Percentiles rank a stretch among this genome's conserved stretches.
These are phyloP conservation scores for Pichia sp. DNA, from an alignment of 1,139 yeast genomes.

Conservation along the genomic window DNA sequence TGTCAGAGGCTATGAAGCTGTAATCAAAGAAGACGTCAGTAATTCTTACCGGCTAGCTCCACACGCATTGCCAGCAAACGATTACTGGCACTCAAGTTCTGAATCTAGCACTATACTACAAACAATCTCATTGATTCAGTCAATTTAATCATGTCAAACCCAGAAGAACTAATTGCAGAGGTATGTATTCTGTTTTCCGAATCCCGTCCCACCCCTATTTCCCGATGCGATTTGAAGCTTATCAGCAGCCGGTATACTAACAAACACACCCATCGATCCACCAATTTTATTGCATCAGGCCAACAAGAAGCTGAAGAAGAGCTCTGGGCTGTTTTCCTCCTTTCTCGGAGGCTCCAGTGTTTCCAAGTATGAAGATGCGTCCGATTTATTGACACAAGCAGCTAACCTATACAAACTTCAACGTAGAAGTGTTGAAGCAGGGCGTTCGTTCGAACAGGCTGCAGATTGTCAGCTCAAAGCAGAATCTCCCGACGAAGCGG, in stretches of 20 bases:
- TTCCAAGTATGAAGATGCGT: constrained; percentile 80
- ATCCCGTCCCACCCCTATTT: not conserved
- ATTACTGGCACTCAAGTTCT: not conserved
- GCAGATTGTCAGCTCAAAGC: constrained; percentile 74
- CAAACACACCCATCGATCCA: not conserved
- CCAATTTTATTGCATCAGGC: constrained; percentile 39
- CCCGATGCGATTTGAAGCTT: not conserved
- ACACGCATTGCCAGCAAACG: too few relatives aligned
- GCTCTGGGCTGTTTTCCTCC: constrained; percentile 62
- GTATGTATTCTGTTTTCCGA: constrained; percentile 22
- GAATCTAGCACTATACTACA: not conserved
- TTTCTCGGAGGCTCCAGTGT: constrained; percentile 67
- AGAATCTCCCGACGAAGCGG: constrained; percentile 84
- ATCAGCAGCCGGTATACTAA: constrained; percentile 12
- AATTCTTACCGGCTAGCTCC: not conserved
- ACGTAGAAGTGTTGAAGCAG: constrained; percentile 67
- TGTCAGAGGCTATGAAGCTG: not conserved
- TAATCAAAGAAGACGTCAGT: not conserved
- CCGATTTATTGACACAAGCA: constrained; percentile 84
- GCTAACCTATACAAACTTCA: constrained; percentile 79
- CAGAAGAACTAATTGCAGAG: constrained; percentile 31
- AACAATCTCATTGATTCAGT: not conserved
- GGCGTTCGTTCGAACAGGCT: constrained; percentile 79
- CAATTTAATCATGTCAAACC: constrained; percentile 30
- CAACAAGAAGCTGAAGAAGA: constrained; percentile 66